phyloP scores from a whole-genome alignment of 768 basidiomycete genomes.

The Collybia nuda region DNA sequence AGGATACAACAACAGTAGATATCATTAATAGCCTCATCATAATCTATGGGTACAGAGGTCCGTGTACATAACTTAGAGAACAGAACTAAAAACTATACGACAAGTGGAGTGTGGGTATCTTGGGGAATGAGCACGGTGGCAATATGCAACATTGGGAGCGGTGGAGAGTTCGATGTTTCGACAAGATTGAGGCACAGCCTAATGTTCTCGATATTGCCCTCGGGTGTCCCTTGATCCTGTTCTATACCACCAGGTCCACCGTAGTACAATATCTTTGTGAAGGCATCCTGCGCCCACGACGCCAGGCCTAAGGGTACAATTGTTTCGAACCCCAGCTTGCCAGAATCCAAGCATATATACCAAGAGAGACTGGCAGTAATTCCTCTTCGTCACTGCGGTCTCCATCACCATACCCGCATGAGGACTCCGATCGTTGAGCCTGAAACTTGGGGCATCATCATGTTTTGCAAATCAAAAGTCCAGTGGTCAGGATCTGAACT shows the following conservation, averaged over 20 bases:
- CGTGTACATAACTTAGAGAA: no score
- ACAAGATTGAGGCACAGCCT: no score
- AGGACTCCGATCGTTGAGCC: constrained; percentile 1
- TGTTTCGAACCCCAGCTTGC: constrained; percentile 1
- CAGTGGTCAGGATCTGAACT: background rate
- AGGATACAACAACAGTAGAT: no score
- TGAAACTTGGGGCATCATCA: constrained; percentile 14
- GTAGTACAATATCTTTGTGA: constrained; percentile 5
- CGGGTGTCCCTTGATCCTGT: no score
- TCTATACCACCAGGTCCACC: background rate
- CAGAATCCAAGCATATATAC: constrained; percentile 6
- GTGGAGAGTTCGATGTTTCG: no score
- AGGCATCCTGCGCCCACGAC: constrained; percentile 5
- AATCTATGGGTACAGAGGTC: no score
- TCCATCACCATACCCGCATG: constrained; percentile 7
- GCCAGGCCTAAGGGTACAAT: constrained; percentile 7
- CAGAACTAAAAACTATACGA: no score
- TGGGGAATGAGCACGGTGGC: no score
- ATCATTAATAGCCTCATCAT: constrained; percentile 48
- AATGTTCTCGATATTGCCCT: no score
- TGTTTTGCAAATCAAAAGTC: background rate
- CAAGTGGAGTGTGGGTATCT: no score
- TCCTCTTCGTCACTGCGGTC: constrained; percentile 14
- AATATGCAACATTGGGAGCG: no score
- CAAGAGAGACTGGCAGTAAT: constrained; percentile 11